Base-by-base conservation (phyloP, 2,329 filamentous ascomycete genomes). In the Aspergillus tamarii region DNA sequence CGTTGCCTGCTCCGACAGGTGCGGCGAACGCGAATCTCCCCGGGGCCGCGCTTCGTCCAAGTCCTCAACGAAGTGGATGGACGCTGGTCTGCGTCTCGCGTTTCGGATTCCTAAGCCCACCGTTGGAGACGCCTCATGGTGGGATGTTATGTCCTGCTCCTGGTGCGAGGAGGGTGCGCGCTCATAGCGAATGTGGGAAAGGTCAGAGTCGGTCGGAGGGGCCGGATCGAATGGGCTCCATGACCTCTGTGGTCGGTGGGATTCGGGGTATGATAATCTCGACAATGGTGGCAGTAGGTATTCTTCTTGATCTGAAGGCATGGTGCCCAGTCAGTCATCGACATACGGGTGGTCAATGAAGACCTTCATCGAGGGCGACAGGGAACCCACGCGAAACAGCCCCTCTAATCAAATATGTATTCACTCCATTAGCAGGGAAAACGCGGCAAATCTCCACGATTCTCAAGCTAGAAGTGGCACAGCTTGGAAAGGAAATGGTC, bases 101-200 rank as follows among this genome's bases (percentile, higher is more conserved):
- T 21, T 32, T 36, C 5, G 19, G 50, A 61, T 61, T n/a, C 59
- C 59, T 41, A 61, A 41, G 7, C 59, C 59, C 9, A 61, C 36
- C 19, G 26, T 23, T 10, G 28, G 7, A 26, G 45, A n/a, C 6
- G 45, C 2, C 9, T 52, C 57, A 11, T 46, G 10, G 41, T 58
- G 41, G 39, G 43, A 14, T 11, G 41, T 10, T 1, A 58, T 32
- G 43, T 48, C 36, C 45, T 59, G n/a, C 28, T 46, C 45, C 8
- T 59, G 28, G 6, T 36, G 34, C 23, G 45, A 26, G 10, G 59
- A 14, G 26, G 59, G 41, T 6, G 56, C 56, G 5, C 34, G 57
- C n/a, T 60, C 56, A 39, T 63, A 63, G 14, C 23, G 57, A 39
- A 63, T 60, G 50, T 63, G 43, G 30, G 52, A 41, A 41, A 39